Conservation (phyloP, 805 yeast genomes). For the Zygosaccharomyces lentus region DNA sequence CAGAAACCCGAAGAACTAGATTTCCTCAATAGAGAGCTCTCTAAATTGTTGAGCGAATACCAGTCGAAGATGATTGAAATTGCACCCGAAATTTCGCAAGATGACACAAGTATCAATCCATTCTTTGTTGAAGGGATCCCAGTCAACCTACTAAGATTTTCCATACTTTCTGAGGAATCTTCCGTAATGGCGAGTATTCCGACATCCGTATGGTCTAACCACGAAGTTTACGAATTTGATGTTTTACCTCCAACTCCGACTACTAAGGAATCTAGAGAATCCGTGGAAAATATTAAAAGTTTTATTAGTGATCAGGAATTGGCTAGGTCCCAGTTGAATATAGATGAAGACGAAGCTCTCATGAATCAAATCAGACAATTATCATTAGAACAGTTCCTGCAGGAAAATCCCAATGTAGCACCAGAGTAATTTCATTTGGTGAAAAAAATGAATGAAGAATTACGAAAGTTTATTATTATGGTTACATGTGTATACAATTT, state of each 20-base stretch:
- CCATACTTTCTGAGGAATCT: conserved; percentile 65
- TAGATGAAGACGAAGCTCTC: conserved; percentile 34
- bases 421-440: conserved; percentile 4
- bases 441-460: neutral
- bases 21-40: conserved; percentile 46
- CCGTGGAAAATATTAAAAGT: conserved; percentile 34
- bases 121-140: conserved; percentile 43
- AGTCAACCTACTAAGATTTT: conserved; percentile 59
- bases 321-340: conserved; percentile 22
- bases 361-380: conserved; percentile 32
- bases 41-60: conserved; percentile 21
- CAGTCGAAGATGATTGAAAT: conserved; percentile 7
- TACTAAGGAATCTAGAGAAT: conserved; percentile 33
- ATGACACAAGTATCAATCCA: conserved; percentile 12
- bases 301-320: conserved; percentile 34
- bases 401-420: conserved; percentile 21
- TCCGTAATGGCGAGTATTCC: conserved; percentile 70
- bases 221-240: conserved; percentile 67
- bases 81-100: neutral
- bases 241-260: conserved; percentile 58
- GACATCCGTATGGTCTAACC: conserved; percentile 50
- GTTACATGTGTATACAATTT: conserved; percentile 1
- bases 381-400: conserved; percentile 31
- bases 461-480: conserved; percentile 1
- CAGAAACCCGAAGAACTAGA: conserved; percentile 42